Conservation (phyloP, 371 early-diverging fungal genomes). For the Apophysomyces elegans region DNA sequence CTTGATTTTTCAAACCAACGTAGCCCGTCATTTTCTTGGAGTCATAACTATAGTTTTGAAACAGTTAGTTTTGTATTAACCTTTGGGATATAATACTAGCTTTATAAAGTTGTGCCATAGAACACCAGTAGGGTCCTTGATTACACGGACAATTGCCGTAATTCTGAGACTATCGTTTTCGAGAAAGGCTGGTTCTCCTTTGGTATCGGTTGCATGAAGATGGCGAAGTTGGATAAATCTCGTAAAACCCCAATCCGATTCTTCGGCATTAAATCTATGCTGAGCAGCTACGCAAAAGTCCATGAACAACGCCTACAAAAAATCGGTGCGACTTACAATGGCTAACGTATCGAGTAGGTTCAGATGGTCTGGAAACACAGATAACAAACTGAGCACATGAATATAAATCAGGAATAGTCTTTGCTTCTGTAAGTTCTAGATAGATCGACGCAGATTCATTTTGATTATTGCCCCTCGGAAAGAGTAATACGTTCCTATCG, state of each 20-base stretch:
- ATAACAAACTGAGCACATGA: constrained; percentile 83
- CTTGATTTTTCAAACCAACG: constrained; percentile 97
- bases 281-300: constrained; percentile 53
- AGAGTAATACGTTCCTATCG: constrained; percentile 83
- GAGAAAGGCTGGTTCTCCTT: constrained; percentile 19
- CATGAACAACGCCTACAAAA: background rate
- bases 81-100: constrained; percentile 42
- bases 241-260: constrained; percentile 93
- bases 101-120: constrained; percentile 92
- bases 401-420: constrained; percentile 35
- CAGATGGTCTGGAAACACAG: constrained; percentile 68
- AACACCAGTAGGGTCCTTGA: constrained; percentile 89
- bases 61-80: background rate
- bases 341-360: constrained; percentile 56
- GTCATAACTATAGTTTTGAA: constrained; percentile 66
- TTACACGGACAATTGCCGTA: constrained; percentile 53
- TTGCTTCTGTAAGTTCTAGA: constrained; percentile 81
- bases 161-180: constrained; percentile 20
- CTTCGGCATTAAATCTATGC: constrained; percentile 79
- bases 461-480: constrained; percentile 88
- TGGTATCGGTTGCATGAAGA: constrained; percentile 22
- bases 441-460: constrained; percentile 77
- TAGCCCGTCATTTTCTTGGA: constrained; percentile 91
- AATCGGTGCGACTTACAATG: constrained; percentile 48
- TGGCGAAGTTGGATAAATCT: constrained; percentile 56